Base-by-base conservation (phyloP, 2,329 filamentous ascomycete species). In the Cercospora zeae-maydis region DNA sequence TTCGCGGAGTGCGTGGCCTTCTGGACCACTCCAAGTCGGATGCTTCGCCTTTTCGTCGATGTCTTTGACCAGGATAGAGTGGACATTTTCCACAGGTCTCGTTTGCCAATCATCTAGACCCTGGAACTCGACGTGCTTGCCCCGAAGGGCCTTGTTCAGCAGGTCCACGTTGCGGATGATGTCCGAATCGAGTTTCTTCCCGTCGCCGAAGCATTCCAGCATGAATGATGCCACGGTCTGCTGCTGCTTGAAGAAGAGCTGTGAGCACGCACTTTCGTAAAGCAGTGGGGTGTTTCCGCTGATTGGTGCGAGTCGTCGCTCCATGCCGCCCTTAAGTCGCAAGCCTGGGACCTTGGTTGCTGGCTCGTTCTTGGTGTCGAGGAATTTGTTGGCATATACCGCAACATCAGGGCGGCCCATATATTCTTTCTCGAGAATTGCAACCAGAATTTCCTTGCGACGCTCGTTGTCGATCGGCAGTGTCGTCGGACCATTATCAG, bases 221-320 rank as follows among this genome's bases (percentile, higher is more conserved):
- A 64, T 45, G 53, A 64, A 64, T 9, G 61, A 54, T 14, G 62
- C 45, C 11, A 65, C 63, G n/a, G 51, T 54, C n/a, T 49, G 59
- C 30, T 47, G 49, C 11, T 31, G 27, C 31, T 21, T 27, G 51
- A 56, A 59, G 39, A 62, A 65, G 37, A 60, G 39, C 34, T 56
- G 62, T 10, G 59, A 55, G 11, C 31, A 61, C 19, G 33, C 30
- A n/a, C 47, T 56, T 19, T 61, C 49, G 13, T 33, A 36, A n/a
- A 57, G 34, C 21, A 57, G 24, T 16, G 45, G 31, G 8, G 27
- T 45, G 4, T 30, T 21, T 8, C 47, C 34, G n/a, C 21, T 45
- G 34, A 52, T 59, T 14, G 37, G 33, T 8, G 27, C 52, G 33
- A 64, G 37, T 19, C 7, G 19, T 10, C 39, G 58, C 27, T 59